A percentile compares a stretch with the other conserved stretches of the same genome.
Conservation (phyloP, 2,329 filamentous ascomycete genomes). For the Colletotrichum truncatum region DNA sequence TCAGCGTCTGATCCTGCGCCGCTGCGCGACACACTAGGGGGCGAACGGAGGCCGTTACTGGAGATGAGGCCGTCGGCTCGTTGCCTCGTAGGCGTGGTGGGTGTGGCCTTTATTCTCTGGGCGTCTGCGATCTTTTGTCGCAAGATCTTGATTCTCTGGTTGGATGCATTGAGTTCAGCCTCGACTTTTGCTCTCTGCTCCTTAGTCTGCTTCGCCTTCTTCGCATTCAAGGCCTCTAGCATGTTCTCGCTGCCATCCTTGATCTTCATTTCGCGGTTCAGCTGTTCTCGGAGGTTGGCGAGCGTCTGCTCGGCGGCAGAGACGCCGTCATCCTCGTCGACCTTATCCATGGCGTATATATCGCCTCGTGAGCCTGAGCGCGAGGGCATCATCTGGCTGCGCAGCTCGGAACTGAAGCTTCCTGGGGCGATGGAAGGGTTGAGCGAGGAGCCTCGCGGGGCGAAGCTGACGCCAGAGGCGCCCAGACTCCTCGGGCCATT, state of each 20-base stretch:
- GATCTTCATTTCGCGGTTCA: slow-evolving; percentile 97
- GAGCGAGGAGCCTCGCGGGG: slow-evolving; percentile 74
- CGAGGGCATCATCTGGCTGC: slow-evolving; percentile 74
- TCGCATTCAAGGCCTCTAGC: slow-evolving; percentile 91
- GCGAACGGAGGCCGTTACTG: slow-evolving; percentile 60
- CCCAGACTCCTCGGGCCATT: slow-evolving; percentile 54
- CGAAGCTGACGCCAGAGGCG: slow-evolving; percentile 68
- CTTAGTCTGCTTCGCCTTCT: slow-evolving; percentile 95
- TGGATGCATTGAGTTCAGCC: slow-evolving; percentile 89
- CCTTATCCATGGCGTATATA: slow-evolving; percentile 60
- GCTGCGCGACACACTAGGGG: slow-evolving; percentile 63
- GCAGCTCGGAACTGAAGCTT: slow-evolving; percentile 90
- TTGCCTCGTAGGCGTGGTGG: slow-evolving; percentile 61
- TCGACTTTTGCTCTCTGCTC: slow-evolving; percentile 84
- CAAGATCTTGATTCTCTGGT: slow-evolving; percentile 72
- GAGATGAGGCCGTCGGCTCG: slow-evolving; percentile 58
- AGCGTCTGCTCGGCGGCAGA: slow-evolving; percentile 76
- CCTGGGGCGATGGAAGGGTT: slow-evolving; percentile 77
- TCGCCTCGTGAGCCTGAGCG: slow-evolving; percentile 69
- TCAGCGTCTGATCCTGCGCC: slow-evolving; percentile 71
- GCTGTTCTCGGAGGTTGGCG: slow-evolving; percentile 79
- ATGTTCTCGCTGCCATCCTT: slow-evolving; percentile 98
- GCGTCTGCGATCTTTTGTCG: slow-evolving; percentile 68
- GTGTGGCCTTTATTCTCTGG: slow-evolving; percentile 58
- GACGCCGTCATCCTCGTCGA: slow-evolving; percentile 69